These are phyloP conservation scores for Entophlyctis luteolus DNA, from an alignment of 192 early-diverging fungal species.

Conservation along the genomic window DNA sequence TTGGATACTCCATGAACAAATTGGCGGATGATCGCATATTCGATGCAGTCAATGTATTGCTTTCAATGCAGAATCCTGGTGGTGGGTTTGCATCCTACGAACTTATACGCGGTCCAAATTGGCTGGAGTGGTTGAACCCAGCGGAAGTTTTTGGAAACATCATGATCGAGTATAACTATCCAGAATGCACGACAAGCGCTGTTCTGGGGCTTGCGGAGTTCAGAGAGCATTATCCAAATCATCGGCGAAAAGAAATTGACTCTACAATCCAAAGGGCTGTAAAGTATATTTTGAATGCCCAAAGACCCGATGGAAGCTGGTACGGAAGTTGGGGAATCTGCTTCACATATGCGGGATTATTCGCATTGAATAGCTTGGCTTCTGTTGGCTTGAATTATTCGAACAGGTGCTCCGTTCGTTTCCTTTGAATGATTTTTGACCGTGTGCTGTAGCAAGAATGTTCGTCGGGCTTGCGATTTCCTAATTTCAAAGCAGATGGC, in stretches of 20 bases:
- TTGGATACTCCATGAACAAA: conserved; percentile 43
- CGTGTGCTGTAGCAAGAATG: conserved; percentile 40
- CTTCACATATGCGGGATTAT: conserved; percentile 93
- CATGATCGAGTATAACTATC: conserved; percentile 73
- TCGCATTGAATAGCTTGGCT: conserved; percentile 80
- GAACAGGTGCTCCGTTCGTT: conserved; percentile 54
- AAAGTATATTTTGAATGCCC: conserved; percentile 68
- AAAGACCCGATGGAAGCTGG: conserved; percentile 84
- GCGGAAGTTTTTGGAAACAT: conserved; percentile 93
- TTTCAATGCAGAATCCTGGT: conserved; percentile 87
- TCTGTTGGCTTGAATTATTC: conserved; percentile 79
- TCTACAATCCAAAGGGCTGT: conserved; percentile 54
- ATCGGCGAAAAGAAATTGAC: conserved; percentile 78
- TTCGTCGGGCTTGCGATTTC: conserved; percentile 81
- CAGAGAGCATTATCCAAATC: conserved; percentile 68
- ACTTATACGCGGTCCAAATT: conserved; percentile 66
- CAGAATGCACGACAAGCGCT: conserved; percentile 94
- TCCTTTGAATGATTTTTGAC: conserved; percentile 1
- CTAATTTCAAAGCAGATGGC: conserved; percentile 77
- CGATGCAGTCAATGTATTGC: conserved; percentile 85
- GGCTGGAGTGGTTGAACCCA: conserved; percentile 87
- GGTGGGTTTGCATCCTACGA: conserved; percentile 96
- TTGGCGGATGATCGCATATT: conserved; percentile 69
- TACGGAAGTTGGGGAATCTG: conserved; percentile 97
- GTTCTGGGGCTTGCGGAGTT: conserved; percentile 81